Evolutionary conservation across 495 filamentous ascomycete genomes (phyloP), one percentile per base, ranked within the genome.

Genomic region (Staphylotrichum longicolle): DNA sequence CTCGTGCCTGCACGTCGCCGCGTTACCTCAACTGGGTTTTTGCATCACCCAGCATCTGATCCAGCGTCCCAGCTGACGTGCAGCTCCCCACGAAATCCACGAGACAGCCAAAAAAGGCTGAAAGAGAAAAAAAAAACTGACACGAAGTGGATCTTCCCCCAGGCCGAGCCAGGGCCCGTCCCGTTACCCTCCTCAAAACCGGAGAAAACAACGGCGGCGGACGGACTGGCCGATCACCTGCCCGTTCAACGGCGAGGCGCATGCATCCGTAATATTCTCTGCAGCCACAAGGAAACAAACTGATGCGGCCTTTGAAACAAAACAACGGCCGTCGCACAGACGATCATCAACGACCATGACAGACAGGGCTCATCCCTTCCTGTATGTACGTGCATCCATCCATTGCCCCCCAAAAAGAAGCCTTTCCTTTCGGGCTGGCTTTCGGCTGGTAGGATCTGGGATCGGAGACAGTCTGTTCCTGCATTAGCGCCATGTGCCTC

Each of bases 401-500:
- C 20, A 27, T 27, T n/a, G n/a, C 14, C 50, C 50, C 34, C 35
- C 7, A 12, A 9, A 6, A 9, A 7, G 14, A 37, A 27, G 20
- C 14, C 12, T 11, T 11, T 40, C 5, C 7, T 30, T 7, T 51
- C 30, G 1, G 20, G 20, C 20, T 27, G 20, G 20, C 20, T 27
- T 27, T 27, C 20, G 20, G 20, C 20, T 27, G 20, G 20, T 27
- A 27, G 20, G 20, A 27, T 27, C 20, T 27, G 20, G 46, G 47
- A 33, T 50, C 47, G 27, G 14, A 50, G 50, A 3, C 14, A 34
- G 5, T 9, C 42, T 3, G 58, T 60, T 60, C 58, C 58, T 60
- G 58, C 58, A 60, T 60, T 60, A 60, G 58, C 58, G 58, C 49
- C 49, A 54, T 48, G 56, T 14, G 37, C 20, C 15, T 33, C 30